Percentiles rank a stretch among this genome's conserved stretches.
phyloP scores from a whole-genome alignment of 176 grass and related monocot species.

The Ananas comosus region DNA sequence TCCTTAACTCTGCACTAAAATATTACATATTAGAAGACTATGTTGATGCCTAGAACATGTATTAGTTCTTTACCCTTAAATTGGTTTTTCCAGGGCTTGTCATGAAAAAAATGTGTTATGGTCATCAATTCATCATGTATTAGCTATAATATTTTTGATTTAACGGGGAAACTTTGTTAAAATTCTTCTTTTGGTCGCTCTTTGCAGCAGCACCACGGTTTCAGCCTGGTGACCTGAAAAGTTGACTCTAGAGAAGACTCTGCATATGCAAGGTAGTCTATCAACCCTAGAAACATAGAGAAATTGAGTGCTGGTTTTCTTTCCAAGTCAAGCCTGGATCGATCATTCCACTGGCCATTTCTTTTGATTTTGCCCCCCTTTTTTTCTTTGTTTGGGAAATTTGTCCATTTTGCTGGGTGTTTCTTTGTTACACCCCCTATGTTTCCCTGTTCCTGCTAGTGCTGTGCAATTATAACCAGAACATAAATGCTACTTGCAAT shows the following conservation, averaged over 20 bases:
- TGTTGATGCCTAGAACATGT: background rate
- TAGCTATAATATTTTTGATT: background rate
- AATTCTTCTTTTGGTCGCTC: background rate
- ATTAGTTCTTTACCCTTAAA: background rate
- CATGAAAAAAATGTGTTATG: background rate
- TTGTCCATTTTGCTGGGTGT: constrained; percentile 7
- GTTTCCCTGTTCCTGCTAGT: background rate
- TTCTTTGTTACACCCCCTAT: background rate
- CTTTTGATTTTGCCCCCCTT: constrained; percentile 2
- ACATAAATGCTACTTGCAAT: constrained; percentile 17
- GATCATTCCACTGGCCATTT: background rate
- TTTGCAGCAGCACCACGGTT: constrained; percentile 5
- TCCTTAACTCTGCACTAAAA: background rate
- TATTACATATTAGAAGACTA: too few relatives aligned
- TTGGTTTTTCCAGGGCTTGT: too few relatives aligned
- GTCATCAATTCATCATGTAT: background rate
- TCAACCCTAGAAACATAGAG: background rate
- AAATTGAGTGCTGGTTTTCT: background rate
- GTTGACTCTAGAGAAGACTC: background rate
- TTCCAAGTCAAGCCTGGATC: background rate
- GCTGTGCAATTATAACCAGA: background rate
- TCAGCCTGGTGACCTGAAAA: background rate
- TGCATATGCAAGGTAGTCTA: background rate
- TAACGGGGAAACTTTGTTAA: background rate
- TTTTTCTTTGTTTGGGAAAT: background rate